Evolutionary conservation across 257 asterid species (phyloP).

Genomic region (Leptodermis oblonga): DNA sequence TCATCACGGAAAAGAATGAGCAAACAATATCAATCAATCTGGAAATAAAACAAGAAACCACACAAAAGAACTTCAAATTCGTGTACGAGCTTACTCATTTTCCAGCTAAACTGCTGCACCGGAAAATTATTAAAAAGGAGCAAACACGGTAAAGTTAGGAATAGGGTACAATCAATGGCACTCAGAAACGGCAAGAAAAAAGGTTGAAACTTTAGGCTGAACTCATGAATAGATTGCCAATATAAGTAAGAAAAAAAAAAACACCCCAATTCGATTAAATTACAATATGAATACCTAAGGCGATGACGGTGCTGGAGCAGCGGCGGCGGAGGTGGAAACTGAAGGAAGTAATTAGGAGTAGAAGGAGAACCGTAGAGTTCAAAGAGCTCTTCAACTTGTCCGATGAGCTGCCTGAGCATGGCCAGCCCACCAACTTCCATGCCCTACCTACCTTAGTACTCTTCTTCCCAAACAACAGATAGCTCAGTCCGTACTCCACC

Average conservation of each 20-base stretch:
- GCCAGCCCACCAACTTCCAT: constrained; percentile 51
- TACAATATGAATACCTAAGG: constrained; percentile 35
- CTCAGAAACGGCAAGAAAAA: neutral
- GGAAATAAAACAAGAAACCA: neutral
- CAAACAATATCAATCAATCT: neutral
- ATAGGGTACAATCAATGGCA: neutral
- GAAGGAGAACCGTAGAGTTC: constrained; percentile 62
- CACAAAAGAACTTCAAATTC: neutral
- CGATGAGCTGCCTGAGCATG: constrained; percentile 94
- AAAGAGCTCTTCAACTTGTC: constrained; percentile 64
- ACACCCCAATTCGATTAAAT: neutral
- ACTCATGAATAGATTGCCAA: neutral
- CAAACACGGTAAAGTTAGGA: neutral
- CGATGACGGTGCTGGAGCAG: constrained; percentile 25
- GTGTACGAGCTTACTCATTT: neutral
- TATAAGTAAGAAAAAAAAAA: neutral
- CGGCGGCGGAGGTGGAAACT: constrained; percentile 41
- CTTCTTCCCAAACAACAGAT: constrained; percentile 12
- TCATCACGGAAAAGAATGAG: neutral
- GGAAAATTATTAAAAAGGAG: too few relatives aligned
- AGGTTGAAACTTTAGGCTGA: constrained; percentile 5
- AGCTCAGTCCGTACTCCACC: constrained; percentile 15
- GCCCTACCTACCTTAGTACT: constrained; percentile 9
- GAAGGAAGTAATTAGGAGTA: constrained; percentile 51
- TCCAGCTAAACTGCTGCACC: neutral